These are phyloP conservation scores for thale cress (Arabidopsis thaliana) DNA, from an alignment of 345 rosid species.

Conservation along the genomic window DNA sequence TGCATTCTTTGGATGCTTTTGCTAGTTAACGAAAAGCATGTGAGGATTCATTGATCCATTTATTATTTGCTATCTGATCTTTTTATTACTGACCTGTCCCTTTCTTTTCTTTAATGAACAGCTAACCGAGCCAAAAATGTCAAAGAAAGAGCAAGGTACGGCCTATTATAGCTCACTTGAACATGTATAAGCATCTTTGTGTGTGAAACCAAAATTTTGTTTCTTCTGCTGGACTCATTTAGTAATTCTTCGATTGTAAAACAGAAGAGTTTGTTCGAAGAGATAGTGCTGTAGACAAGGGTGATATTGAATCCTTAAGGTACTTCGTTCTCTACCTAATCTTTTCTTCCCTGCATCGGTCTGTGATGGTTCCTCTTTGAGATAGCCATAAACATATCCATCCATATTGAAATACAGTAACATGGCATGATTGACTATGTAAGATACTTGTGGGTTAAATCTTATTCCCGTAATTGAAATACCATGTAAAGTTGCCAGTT, in stretches of 20 bases:
- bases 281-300: constrained; percentile 56
- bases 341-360: not conserved
- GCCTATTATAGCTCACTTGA: constrained; percentile 20
- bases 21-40: not conserved
- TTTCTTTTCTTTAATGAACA: constrained; percentile 43
- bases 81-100: constrained; percentile 33
- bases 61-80: not conserved
- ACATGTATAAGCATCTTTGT: not conserved
- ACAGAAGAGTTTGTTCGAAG: constrained; percentile 73
- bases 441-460: not conserved
- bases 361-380: not conserved
- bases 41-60: not conserved
- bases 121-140: constrained; percentile 71
- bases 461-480: not conserved
- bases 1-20: not conserved
- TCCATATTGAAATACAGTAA: not conserved
- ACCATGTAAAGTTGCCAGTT: not conserved
- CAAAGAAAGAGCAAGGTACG: constrained; percentile 75
- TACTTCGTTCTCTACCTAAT: constrained; percentile 28
- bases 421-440: constrained; percentile 11
- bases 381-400: not conserved
- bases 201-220: not conserved
- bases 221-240: not conserved
- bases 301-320: constrained; percentile 65
- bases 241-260: constrained; percentile 24